phyloP scores from a whole-genome alignment of 805 yeast species.

The Scheffersomyces stipitis region DNA sequence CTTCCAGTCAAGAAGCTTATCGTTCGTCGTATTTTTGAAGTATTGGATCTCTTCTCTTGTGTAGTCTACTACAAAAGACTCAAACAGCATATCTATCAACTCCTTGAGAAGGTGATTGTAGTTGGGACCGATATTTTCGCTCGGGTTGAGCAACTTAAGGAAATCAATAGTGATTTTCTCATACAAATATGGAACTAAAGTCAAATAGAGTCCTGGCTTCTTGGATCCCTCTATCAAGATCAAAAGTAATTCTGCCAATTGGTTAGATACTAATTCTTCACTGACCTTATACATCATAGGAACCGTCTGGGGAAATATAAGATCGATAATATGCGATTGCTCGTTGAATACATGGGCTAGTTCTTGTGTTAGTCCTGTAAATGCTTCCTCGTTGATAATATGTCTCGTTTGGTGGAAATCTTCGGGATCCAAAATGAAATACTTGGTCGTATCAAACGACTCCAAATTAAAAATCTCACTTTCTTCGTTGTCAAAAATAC shows the following conservation, averaged over 20 bases:
- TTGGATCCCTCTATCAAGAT: conserved; percentile 28
- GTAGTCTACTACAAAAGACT: conserved; percentile 40
- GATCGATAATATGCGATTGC: conserved; percentile 39
- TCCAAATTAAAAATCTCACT: conserved; percentile 30
- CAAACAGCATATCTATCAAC: conserved; percentile 43
- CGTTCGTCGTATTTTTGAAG: conserved; percentile 25
- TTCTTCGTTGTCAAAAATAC: conserved; percentile 38
- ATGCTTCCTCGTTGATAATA: conserved; percentile 12
- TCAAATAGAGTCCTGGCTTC: conserved; percentile 28
- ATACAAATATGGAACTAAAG: conserved; percentile 41
- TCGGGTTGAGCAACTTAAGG: conserved; percentile 23
- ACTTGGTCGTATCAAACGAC: conserved; percentile 20
- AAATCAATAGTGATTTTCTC: conserved; percentile 25
- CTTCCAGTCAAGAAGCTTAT: conserved; percentile 33
- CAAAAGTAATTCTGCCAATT: conserved; percentile 33
- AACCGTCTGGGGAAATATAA: conserved; percentile 42
- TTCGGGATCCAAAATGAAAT: conserved; percentile 12
- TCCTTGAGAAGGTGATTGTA: conserved; percentile 32
- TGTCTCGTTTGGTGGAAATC: not conserved
- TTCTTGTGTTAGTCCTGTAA: conserved; percentile 24
- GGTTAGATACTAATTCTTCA: conserved; percentile 45
- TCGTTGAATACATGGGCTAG: conserved; percentile 37
- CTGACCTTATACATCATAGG: conserved; percentile 50
- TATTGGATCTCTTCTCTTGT: conserved; percentile 33
- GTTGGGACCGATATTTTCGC: conserved; percentile 38